phyloP scores from a whole-genome alignment of 345 rosid genomes.

The Xanthoceras sorbifolium region DNA sequence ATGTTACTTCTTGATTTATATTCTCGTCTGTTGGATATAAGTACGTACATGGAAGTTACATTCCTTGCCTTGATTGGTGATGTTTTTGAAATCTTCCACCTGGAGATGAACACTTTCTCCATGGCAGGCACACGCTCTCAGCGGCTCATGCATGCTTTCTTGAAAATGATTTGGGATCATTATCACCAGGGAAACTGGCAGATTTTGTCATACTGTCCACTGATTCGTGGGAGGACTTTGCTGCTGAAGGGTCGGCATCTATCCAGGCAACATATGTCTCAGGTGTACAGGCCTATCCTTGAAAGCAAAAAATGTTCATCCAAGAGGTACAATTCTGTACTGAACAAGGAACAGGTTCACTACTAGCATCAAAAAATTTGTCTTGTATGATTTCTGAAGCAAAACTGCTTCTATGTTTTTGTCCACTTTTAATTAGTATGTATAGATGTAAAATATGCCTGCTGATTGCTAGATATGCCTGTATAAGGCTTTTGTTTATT shows the following conservation, averaged over 20 bases:
- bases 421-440: not conserved
- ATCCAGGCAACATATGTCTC: constrained; percentile 67
- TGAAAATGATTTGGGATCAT: constrained; percentile 72
- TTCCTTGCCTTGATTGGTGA: not conserved
- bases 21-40: not conserved
- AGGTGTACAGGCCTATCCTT: constrained; percentile 62
- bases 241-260: constrained; percentile 49
- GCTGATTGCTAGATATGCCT: not conserved
- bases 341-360: not conserved
- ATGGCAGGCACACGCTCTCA: constrained; percentile 74
- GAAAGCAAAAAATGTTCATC: constrained; percentile 5
- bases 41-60: not conserved
- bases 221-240: constrained; percentile 60
- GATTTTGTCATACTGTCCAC: constrained; percentile 72
- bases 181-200: constrained; percentile 73
- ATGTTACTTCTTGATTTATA: not conserved
- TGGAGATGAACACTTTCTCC: constrained; percentile 8
- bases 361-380: not conserved
- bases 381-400: not conserved
- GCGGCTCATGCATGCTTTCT: constrained; percentile 87
- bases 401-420: not conserved
- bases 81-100: not conserved
- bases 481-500: not conserved
- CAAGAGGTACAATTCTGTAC: not conserved
- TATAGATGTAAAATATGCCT: not conserved